Evolutionary conservation across 257 asterid genomes (phyloP).

Genomic region (Mentha longifolia): DNA sequence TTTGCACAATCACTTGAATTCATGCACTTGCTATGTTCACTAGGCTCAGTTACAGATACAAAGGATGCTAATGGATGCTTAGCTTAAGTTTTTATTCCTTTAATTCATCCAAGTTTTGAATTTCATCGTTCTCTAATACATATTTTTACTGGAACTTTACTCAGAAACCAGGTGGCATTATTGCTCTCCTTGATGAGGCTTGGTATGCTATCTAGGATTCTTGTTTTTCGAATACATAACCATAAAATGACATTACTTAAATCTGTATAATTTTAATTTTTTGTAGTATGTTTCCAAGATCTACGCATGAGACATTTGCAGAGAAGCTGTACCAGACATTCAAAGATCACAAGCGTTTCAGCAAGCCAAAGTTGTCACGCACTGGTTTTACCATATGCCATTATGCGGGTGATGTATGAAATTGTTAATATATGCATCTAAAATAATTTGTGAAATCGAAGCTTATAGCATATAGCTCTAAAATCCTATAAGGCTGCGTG

Average conservation of each 20-base stretch:
- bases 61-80: slow-evolving; percentile 1
- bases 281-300: slow-evolving; percentile 93
- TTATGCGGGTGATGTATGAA: slow-evolving; percentile 96
- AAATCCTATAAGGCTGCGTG: slow-evolving; percentile 21
- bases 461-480: not conserved
- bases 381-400: slow-evolving; percentile 86
- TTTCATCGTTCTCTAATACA: not conserved
- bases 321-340: slow-evolving; percentile 86
- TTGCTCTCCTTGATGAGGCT: slow-evolving; percentile 96
- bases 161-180: slow-evolving; percentile 97
- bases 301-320: slow-evolving; percentile 86
- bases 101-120: slow-evolving; percentile 8
- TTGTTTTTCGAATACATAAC: not conserved
- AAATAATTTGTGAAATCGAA: slow-evolving; percentile 9
- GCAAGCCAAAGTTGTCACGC: slow-evolving; percentile 85
- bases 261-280: slow-evolving; percentile 24
- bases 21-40: not conserved
- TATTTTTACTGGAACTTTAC: slow-evolving; percentile 27
- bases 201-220: slow-evolving; percentile 58
- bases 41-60: not conserved
- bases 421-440: slow-evolving; percentile 22
- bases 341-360: slow-evolving; percentile 83
- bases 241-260: not conserved
- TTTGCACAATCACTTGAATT: not conserved
- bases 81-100: not conserved